Conservation (phyloP, 1,284 basidiomycete genomes). For the Trichosporon ovoides region DNA sequence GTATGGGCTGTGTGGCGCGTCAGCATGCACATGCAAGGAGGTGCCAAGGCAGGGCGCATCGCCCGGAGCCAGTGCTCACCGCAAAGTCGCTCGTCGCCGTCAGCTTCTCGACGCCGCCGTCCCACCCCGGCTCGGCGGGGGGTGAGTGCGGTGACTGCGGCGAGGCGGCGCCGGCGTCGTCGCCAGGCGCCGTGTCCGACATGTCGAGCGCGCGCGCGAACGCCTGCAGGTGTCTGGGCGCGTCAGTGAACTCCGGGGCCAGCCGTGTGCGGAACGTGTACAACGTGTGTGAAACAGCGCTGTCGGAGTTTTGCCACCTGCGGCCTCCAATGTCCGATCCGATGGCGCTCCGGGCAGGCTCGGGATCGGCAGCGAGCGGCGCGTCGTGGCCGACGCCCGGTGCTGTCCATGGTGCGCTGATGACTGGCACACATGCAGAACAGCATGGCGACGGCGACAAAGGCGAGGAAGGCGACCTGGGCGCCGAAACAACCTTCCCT, state of each 20-base stretch:
- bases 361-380: no score
- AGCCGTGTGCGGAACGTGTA: no score
- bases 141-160: background rate
- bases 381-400: no score
- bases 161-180: constrained; percentile 27
- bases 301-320: no score
- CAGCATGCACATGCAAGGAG: background rate
- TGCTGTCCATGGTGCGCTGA: no score
- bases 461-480: no score
- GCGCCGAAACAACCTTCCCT: no score
- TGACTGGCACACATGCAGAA: no score
- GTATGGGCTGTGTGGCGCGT: constrained; percentile 58
- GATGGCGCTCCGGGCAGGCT: no score
- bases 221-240: constrained; percentile 40
- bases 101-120: constrained; percentile 59
- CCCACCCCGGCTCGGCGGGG: constrained; percentile 15
- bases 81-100: constrained; percentile 89
- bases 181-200: constrained; percentile 29
- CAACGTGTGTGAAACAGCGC: no score
- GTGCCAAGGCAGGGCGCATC: background rate
- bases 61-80: constrained; percentile 22
- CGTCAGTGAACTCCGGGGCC: background rate
- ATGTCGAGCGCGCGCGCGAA: constrained; percentile 44
- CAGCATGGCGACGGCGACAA: no score
- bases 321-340: no score